Base-by-base conservation (phyloP, 2,329 filamentous ascomycete genomes). In the Phialophora chinensis region DNA sequence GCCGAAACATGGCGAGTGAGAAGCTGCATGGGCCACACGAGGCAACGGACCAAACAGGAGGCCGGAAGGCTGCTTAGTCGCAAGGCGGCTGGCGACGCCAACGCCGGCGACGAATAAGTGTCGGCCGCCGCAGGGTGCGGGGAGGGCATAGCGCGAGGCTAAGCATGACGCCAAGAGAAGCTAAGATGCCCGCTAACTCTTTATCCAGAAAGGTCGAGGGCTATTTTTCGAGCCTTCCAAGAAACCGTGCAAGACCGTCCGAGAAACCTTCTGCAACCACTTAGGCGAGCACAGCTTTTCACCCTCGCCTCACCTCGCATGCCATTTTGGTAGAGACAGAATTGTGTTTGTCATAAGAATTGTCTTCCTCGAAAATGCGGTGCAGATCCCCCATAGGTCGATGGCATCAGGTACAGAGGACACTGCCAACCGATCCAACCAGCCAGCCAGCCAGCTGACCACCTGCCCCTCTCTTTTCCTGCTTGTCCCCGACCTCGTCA, bases 1-100 rank as follows among this genome's bases (percentile, higher is more conserved):
- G 38, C 38, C 38, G 38, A 44, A 44, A 44, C 38, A 44, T 44
- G 38, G 38, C 38, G 38, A 44, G 38, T 44, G 38, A 44, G 38
- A 44, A n/a, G 38, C 38, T n/a, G 38, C 38, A 44, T 44, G 17
- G 14, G 4, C 14, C n/a, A 20, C 38, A 44, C 38, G 38, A 44
- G 38, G 14, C 38, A 2, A n/a, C 38, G 5, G 38, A 44, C 38
- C 38, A 44, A 44, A 17, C 38, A 44, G 14, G 38, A 44, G 14
- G 38, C 38, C 38, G 2, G 14, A 1, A n/a, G 38, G 6, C 5
- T n/a, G 4, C 38, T 44, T 44, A n/a, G 38, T 8, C 6, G 17
- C 38, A 20, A 44, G 38, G 17, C 17, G 38, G 38, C 38, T n/a
- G 38, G 38, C 17, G 17, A 44, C 6, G 38, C 38, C 17, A n/a